phyloP scores from a whole-genome alignment of 169 alveolate genomes.

The Eimeria sp. region DNA sequence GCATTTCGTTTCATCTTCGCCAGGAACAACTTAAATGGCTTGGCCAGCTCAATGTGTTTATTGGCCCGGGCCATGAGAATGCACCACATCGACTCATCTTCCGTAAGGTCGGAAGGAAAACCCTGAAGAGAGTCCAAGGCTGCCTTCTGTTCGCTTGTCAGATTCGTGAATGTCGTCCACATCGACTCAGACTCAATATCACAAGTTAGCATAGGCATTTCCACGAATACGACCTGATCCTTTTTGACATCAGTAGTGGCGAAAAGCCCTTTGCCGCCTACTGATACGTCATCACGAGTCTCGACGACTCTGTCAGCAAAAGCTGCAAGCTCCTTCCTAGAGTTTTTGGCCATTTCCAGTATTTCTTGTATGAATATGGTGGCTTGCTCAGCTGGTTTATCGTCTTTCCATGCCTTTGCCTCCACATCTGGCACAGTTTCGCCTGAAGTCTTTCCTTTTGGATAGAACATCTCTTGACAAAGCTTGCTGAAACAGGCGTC shows the following conservation, averaged over 20 bases:
- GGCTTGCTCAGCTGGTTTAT: background rate
- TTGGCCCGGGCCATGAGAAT: conserved; percentile 40
- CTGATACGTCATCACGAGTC: conserved; percentile 39
- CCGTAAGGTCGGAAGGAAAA: conserved; percentile 59
- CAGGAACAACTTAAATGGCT: conserved; percentile 49
- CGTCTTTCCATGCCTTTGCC: background rate
- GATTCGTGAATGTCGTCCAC: conserved; percentile 72
- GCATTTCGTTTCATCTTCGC: conserved; percentile 80
- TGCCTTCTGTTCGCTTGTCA: conserved; percentile 64
- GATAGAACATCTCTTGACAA: conserved; percentile 56
- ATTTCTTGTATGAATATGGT: conserved; percentile 19
- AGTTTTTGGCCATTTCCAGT: conserved; percentile 27
- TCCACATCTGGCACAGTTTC: background rate
- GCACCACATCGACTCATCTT: conserved; percentile 71
- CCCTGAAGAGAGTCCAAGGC: conserved; percentile 71
- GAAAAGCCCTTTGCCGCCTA: conserved; percentile 74
- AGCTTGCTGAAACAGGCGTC: conserved; percentile 63
- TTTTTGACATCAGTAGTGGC: background rate
- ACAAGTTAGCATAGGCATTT: conserved; percentile 69
- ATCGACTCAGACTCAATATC: conserved; percentile 70
- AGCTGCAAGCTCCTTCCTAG: conserved; percentile 42
- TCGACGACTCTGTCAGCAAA: conserved; percentile 43
- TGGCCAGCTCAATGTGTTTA: conserved; percentile 38
- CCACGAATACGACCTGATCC: conserved; percentile 69
- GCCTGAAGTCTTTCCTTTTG: background rate